Percentiles rank a stretch among this genome's conserved stretches.
Conservation (phyloP, 306 rosid genomes). For the Senna siamea region DNA sequence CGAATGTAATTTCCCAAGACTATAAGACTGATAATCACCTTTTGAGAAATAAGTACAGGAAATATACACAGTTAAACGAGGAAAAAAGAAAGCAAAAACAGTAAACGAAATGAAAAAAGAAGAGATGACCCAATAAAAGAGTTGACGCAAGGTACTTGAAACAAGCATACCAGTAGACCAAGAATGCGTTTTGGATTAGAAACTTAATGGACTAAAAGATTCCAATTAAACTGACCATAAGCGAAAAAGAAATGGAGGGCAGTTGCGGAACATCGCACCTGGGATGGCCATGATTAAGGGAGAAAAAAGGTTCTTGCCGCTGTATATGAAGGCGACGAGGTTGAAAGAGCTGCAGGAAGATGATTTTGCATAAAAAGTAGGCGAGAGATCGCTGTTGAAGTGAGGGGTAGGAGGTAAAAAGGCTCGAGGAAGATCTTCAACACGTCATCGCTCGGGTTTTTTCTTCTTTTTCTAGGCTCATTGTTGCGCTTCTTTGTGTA, state of each 20-base stretch:
- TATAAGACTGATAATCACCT: neutral
- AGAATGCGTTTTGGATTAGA: conserved; percentile 40
- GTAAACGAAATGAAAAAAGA: conserved; percentile 12
- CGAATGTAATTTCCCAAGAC: conserved; percentile 8
- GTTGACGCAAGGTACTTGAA: conserved; percentile 7
- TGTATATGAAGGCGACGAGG: conserved; percentile 37
- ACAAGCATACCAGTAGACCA: conserved; percentile 22
- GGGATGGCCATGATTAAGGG: conserved; percentile 31
- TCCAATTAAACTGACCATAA: conserved; percentile 18
- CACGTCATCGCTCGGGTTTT: conserved; percentile 45
- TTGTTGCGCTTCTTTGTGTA: neutral
- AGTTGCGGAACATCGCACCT: conserved; percentile 29
- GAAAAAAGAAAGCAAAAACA: conserved; percentile 4
- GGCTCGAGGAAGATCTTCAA: conserved; percentile 43
- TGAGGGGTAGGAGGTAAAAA: conserved; percentile 7
- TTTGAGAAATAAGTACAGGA: neutral
- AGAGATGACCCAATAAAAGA: conserved; percentile 9
- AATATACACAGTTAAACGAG: conserved; percentile 17
- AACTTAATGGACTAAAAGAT: conserved; percentile 48
- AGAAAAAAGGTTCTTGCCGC: conserved; percentile 15
- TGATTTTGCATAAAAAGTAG: conserved; percentile 36
- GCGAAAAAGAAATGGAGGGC: neutral
- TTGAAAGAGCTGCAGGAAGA: neutral
- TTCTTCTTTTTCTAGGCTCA: neutral
- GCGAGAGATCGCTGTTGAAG: conserved; percentile 37